These are phyloP conservation scores for Ganoderma resinaceum DNA, from an alignment of 1,284 basidiomycete species.

Conservation along the genomic window DNA sequence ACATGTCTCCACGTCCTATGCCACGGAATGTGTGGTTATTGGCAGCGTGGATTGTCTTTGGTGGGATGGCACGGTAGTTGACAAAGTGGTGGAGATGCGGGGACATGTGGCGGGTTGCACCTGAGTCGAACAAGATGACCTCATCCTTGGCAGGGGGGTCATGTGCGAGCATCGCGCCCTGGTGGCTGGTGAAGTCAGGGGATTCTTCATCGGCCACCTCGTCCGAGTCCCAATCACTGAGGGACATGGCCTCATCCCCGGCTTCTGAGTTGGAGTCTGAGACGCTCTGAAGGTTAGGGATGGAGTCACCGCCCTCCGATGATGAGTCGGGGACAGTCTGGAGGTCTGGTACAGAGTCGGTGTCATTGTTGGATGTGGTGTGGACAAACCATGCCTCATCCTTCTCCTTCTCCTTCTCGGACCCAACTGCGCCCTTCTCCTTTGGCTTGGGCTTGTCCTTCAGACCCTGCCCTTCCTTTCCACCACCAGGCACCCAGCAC, in stretches of 20 bases:
- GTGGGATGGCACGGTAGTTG: slow-evolving; percentile 33
- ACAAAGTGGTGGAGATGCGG: slow-evolving; percentile 45
- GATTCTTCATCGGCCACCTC: no score
- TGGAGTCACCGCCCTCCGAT: no score
- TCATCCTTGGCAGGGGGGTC: slow-evolving; percentile 8
- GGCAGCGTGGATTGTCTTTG: neutral
- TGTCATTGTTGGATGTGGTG: no score
- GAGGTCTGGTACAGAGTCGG: slow-evolving; percentile 12
- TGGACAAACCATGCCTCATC: no score
- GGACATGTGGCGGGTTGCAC: slow-evolving; percentile 47
- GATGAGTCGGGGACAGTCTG: slow-evolving; percentile 6
- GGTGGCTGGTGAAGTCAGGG: neutral
- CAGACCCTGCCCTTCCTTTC: no score
- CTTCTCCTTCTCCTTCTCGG: no score
- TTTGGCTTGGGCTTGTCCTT: no score
- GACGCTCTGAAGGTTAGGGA: no score
- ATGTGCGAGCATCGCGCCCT: slow-evolving; percentile 3
- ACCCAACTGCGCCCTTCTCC: no score
- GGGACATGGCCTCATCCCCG: neutral
- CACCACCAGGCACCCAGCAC: no score
- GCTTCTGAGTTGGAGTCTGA: no score
- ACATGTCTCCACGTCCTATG: neutral
- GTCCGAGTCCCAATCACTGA: no score
- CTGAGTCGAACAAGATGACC: slow-evolving; percentile 44
- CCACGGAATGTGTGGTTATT: neutral